phyloP scores from a whole-genome alignment of 345 rosid genomes.

The Lepidium africanum region DNA sequence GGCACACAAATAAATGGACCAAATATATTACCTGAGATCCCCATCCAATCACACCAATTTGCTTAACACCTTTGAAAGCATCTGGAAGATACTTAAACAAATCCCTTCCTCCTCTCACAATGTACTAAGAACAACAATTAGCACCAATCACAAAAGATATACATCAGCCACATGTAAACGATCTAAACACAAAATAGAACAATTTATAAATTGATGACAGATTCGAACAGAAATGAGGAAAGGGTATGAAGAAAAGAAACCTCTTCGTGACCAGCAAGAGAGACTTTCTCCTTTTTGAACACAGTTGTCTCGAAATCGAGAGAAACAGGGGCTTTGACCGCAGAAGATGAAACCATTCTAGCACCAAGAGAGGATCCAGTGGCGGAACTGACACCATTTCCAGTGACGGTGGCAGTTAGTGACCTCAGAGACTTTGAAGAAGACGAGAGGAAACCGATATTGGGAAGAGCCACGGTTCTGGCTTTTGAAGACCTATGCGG shows the following conservation, averaged over 20 bases:
- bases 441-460: conserved; percentile 37
- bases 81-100: conserved; percentile 74
- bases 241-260: conserved; percentile 8
- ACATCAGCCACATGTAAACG: neutral
- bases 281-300: conserved; percentile 72
- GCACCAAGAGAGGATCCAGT: conserved; percentile 40
- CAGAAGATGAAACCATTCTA: conserved; percentile 41
- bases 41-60: conserved; percentile 94
- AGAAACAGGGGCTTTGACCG: conserved; percentile 24
- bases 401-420: conserved; percentile 19
- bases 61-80: conserved; percentile 84
- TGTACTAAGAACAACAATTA: conserved; percentile 46
- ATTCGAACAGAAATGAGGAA: neutral
- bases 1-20: neutral
- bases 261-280: conserved; percentile 80
- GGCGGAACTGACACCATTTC: conserved; percentile 25
- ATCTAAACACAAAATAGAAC: neutral
- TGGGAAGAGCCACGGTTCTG: conserved; percentile 13
- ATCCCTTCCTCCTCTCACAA: conserved; percentile 96
- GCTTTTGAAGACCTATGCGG: conserved; percentile 18
- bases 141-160: neutral
- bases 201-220: neutral
- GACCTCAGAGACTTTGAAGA: conserved; percentile 32
- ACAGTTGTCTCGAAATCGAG: conserved; percentile 71
- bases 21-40: conserved; percentile 63